Conservation (phyloP, 1,284 basidiomycete genomes). For the Pulveroboletus sp. region DNA sequence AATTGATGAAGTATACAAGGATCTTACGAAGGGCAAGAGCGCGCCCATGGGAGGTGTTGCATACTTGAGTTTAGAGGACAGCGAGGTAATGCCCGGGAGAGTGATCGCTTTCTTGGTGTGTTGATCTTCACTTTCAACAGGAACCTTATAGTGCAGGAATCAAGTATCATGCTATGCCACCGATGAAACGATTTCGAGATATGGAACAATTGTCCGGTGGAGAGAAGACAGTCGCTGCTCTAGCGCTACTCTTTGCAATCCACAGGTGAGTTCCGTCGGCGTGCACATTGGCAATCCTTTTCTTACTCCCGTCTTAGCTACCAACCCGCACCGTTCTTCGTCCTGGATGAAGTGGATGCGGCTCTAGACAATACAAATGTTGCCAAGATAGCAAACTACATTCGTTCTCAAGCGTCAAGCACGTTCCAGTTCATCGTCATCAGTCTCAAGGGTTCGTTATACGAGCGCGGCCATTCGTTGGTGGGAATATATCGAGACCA, state of each 20-base stretch:
- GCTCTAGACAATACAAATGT: slow-evolving; percentile 97
- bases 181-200: slow-evolving; percentile 98
- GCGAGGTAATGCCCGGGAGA: slow-evolving; percentile 62
- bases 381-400: slow-evolving; percentile 89
- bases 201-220: slow-evolving; percentile 99
- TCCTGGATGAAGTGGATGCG: slow-evolving; percentile 97
- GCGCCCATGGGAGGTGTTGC: slow-evolving; percentile 95
- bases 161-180: slow-evolving; percentile 99
- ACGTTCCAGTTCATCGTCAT: slow-evolving; percentile 97
- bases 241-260: slow-evolving; percentile 94
- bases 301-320: slow-evolving; percentile 54
- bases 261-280: slow-evolving; percentile 62
- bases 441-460: slow-evolving; percentile 88
- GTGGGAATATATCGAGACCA: slow-evolving; percentile 96
- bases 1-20: slow-evolving; percentile 97
- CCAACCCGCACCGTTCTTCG: slow-evolving; percentile 98
- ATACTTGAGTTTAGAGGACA: slow-evolving; percentile 94
- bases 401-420: slow-evolving; percentile 76
- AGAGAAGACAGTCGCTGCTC: slow-evolving; percentile 97
- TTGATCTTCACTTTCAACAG: slow-evolving; percentile 42
- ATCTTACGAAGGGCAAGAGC: slow-evolving; percentile 92
- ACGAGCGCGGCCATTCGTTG: slow-evolving; percentile 88
- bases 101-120: background rate
- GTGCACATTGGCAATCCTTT: background rate
- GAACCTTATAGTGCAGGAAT: slow-evolving; percentile 96